Evolutionary conservation across 2,329 filamentous ascomycete species (phyloP), one percentile per base, ranked within the genome.

Genomic region (Beauveria scarabaeidicola): DNA sequence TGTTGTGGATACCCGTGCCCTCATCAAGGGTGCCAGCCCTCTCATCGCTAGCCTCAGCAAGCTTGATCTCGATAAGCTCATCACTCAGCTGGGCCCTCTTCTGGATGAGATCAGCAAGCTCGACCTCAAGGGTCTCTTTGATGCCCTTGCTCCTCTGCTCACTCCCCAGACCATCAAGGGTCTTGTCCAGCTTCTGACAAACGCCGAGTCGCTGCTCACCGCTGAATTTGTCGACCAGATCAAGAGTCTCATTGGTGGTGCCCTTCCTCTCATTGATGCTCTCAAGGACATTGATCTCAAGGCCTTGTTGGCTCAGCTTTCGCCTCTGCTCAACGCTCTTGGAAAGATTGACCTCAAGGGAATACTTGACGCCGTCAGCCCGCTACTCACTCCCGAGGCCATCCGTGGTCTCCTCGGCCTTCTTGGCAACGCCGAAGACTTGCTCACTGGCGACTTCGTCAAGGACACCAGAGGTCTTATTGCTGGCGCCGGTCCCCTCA

Each of bases 401-500:
- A 63, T 76, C 8, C 64, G 69, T 58, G 73, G 72, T 5, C 61
- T 77, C 5, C 61, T 74, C 2, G 71, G 72, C 3, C 66, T 74
- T 0, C 65, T 74, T 1, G 67, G 63, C 21, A 76, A 75, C 46
- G 74, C 73, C 0, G 73, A 75, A 58, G 65, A 69, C n/a, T 66
- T 76, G 1, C 68, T 76, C 27, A 75, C 69, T 0, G 58, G 60
- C 50, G 68, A 69, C 13, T 76, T 77, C 51, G 74, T 77, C 64
- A 74, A 75, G 53, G 68, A 75, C 50, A 77, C 73, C 0, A 71
- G 75, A 9, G 72, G 69, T 0, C 69, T 75, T 21, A 69, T 75
- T 19, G 66, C 66, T 7, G 74, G 70, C 2, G 74, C 73, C 0
- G 71, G 70, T 10, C 74, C 74, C 0, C 65, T 77, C 9, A 63